These are phyloP conservation scores for Fusarium ambrosium DNA, from an alignment of 2,329 filamentous ascomycete genomes.

Conservation along the genomic window DNA sequence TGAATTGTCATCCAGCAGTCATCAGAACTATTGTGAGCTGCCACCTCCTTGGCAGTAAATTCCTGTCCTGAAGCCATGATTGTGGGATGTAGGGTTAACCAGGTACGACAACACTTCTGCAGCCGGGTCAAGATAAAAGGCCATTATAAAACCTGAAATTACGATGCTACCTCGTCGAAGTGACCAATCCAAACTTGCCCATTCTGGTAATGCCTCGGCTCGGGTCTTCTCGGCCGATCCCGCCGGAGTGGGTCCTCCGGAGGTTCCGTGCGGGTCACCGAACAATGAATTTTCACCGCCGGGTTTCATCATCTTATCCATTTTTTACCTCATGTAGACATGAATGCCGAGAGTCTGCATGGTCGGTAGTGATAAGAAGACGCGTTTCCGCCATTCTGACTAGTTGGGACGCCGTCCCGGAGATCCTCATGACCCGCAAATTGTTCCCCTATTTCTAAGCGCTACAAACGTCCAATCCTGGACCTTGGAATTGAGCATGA, in stretches of 20 bases:
- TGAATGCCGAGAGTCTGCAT: conserved; percentile 6
- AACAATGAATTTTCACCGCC: conserved; percentile 10
- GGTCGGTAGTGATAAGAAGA: neutral
- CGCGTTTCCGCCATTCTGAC: neutral
- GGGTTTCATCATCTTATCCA: conserved; percentile 12
- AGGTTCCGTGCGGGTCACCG: conserved; percentile 24
- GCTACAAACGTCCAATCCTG: neutral
- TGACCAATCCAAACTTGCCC: conserved; percentile 6
- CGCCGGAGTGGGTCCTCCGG: conserved; percentile 30
- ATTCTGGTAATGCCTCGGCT: conserved; percentile 30
- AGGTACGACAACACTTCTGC: neutral
- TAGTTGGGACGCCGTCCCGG: neutral
- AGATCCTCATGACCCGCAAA: conserved; percentile 1
- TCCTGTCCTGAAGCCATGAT: conserved; percentile 31
- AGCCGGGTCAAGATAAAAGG: conserved; percentile 3
- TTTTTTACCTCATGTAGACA: conserved; percentile 7
- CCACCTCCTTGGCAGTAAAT: conserved; percentile 58
- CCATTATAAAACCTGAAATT: conserved; percentile 16
- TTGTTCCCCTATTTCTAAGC: neutral
- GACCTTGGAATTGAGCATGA: conserved; percentile 2
- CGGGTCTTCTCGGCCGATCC: conserved; percentile 40
- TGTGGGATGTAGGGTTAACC: neutral
- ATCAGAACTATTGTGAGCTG: conserved; percentile 60
- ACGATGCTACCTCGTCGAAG: conserved; percentile 18
- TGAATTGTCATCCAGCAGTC: conserved; percentile 70